Percentiles rank a stretch among this genome's conserved stretches.
Conservation (phyloP, 768 basidiomycete species). For the Lepiota brunneoincarnata region DNA sequence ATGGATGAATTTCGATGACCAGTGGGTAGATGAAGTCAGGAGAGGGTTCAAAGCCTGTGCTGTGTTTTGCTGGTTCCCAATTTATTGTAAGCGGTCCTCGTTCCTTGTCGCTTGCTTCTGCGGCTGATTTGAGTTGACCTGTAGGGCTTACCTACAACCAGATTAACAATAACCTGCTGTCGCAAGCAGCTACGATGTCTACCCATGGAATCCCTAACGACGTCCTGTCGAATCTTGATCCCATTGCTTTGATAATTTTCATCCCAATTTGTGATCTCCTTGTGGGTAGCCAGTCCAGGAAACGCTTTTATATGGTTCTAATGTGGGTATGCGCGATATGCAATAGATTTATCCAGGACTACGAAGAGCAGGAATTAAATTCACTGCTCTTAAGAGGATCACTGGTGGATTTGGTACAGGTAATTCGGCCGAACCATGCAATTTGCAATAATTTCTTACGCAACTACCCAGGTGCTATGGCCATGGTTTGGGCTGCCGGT, state of each 20-base stretch:
- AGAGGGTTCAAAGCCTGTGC: slow-evolving; percentile 72
- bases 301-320: background rate
- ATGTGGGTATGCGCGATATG: background rate
- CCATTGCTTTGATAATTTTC: slow-evolving; percentile 67
- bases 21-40: slow-evolving; percentile 75
- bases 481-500: slow-evolving; percentile 66
- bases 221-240: slow-evolving; percentile 75
- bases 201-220: slow-evolving; percentile 75
- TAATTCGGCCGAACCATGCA: slow-evolving; percentile 15
- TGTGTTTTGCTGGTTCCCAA: slow-evolving; percentile 60
- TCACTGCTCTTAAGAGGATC: slow-evolving; percentile 59
- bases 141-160: slow-evolving; percentile 72
- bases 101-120: background rate
- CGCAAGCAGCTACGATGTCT: slow-evolving; percentile 79
- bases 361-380: slow-evolving; percentile 49
- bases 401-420: slow-evolving; percentile 54
- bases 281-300: slow-evolving; percentile 22
- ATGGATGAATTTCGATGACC: slow-evolving; percentile 80
- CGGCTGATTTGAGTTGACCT: background rate
- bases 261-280: slow-evolving; percentile 67
- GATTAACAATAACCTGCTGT: slow-evolving; percentile 72
- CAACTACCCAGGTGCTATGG: slow-evolving; percentile 25
- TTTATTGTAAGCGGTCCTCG: slow-evolving; percentile 53
- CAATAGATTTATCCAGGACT: slow-evolving; percentile 49
- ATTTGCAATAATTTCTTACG: slow-evolving; percentile 13